phyloP scores from a whole-genome alignment of 2,329 filamentous ascomycete genomes.

The Fusarium secorum region DNA sequence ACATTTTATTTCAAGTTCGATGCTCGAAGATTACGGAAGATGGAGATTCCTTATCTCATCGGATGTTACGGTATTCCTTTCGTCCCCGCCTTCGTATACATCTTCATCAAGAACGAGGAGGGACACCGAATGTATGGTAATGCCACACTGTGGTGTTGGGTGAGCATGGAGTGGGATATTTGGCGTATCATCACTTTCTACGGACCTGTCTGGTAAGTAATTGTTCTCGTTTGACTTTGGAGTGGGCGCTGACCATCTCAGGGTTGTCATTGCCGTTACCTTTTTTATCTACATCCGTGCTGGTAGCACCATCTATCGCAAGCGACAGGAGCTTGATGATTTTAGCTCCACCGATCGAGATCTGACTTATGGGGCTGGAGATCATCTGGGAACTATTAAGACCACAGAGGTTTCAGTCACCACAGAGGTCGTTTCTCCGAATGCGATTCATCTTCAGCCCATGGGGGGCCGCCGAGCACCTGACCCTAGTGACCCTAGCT shows the following conservation, averaged over 20 bases:
- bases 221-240: too few species aligned
- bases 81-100: conserved; percentile 70
- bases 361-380: conserved; percentile 49
- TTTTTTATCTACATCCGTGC: conserved; percentile 71
- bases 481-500: conserved; percentile 17
- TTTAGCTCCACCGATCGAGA: conserved; percentile 60
- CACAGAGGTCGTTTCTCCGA: conserved; percentile 51
- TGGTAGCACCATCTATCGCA: conserved; percentile 72
- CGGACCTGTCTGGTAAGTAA: conserved; percentile 69
- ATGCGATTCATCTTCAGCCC: conserved; percentile 37
- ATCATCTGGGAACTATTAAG: conserved; percentile 59
- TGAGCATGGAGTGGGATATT: conserved; percentile 70
- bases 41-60: conserved; percentile 76
- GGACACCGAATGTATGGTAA: conserved; percentile 73
- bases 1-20: conserved; percentile 81
- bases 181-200: conserved; percentile 81
- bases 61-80: conserved; percentile 78
- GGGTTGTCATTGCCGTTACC: conserved; percentile 68
- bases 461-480: conserved; percentile 29
- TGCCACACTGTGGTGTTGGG: conserved; percentile 85
- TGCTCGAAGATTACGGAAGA: conserved; percentile 65
- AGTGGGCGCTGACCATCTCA: conserved; percentile 43
- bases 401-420: conserved; percentile 72
- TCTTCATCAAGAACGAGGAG: conserved; percentile 66
- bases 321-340: conserved; percentile 67